Evolutionary conservation across 306 rosid species (phyloP).

Genomic region (Gillenia trifoliata): DNA sequence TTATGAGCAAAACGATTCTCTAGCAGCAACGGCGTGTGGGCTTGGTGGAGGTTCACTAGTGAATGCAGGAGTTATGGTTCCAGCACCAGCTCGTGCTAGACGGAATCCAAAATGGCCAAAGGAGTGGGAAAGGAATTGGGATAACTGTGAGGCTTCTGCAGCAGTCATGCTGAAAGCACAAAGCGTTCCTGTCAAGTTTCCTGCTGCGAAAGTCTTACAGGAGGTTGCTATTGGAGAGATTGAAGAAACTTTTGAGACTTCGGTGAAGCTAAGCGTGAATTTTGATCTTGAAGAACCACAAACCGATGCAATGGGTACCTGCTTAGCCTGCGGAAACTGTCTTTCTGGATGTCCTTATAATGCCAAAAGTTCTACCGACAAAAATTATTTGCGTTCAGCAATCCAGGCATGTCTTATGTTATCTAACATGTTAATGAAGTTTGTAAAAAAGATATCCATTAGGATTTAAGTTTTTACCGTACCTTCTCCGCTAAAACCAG

Average conservation of each 20-base stretch:
- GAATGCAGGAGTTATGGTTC: constrained; percentile 37
- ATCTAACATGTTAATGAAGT: neutral
- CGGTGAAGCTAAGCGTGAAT: constrained; percentile 27
- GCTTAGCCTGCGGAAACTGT: constrained; percentile 36
- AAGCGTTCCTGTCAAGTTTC: constrained; percentile 24
- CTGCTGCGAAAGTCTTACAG: constrained; percentile 21
- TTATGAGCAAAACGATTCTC: constrained; percentile 24
- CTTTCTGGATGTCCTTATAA: constrained; percentile 36
- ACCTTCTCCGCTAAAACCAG: neutral
- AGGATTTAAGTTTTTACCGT: neutral
- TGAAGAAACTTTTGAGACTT: constrained; percentile 21
- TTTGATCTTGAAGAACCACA: constrained; percentile 23
- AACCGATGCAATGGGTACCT: constrained; percentile 11
- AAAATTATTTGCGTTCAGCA: constrained; percentile 24
- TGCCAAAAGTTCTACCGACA: constrained; percentile 34
- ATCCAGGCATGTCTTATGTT: constrained; percentile 22
- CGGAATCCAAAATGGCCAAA: constrained; percentile 36
- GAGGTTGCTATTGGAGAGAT: constrained; percentile 18
- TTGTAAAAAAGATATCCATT: neutral
- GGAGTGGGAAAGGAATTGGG: constrained; percentile 39
- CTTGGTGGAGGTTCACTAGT: constrained; percentile 38
- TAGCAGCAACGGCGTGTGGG: constrained; percentile 33
- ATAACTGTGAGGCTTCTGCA: constrained; percentile 31
- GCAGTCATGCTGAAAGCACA: constrained; percentile 30
- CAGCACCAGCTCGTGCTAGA: constrained; percentile 26